Evolutionary conservation across 805 yeast genomes (phyloP).

Genomic region (Pichia scutulata): DNA sequence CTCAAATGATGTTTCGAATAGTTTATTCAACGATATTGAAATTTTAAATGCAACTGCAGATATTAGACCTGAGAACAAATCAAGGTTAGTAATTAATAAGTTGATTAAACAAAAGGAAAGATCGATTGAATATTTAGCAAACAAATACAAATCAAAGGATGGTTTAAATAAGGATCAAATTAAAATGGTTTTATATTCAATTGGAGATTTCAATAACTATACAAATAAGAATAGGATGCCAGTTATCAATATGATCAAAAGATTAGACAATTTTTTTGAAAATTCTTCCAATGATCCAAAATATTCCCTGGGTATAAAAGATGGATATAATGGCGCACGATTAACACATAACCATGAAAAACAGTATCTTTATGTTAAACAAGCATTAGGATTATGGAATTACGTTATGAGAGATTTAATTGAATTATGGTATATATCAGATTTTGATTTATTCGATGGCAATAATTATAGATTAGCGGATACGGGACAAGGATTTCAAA

Average conservation of each 20-base stretch:
- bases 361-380: constrained; percentile 68
- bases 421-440: constrained; percentile 70
- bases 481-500: constrained; percentile 76
- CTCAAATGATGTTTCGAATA: constrained; percentile 25
- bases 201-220: constrained; percentile 73
- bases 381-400: constrained; percentile 69
- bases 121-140: constrained; percentile 56
- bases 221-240: constrained; percentile 63
- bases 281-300: constrained; percentile 21
- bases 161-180: constrained; percentile 50
- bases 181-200: constrained; percentile 65
- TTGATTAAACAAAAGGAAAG: constrained; percentile 59
- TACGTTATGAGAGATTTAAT: constrained; percentile 73
- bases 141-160: constrained; percentile 35
- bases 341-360: constrained; percentile 65
- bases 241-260: constrained; percentile 50
- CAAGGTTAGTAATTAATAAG: constrained; percentile 45
- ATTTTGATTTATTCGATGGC: constrained; percentile 57
- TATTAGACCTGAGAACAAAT: constrained; percentile 50
- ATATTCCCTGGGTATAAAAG: constrained; percentile 53
- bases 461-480: constrained; percentile 50
- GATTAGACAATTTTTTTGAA: constrained; percentile 41
- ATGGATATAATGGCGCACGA: constrained; percentile 63
- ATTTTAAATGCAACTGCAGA: constrained; percentile 61
- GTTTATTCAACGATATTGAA: constrained; percentile 49